Evolutionary conservation across 2,329 filamentous ascomycete genomes (phyloP).

Genomic region (Diaporthe citriasiana): DNA sequence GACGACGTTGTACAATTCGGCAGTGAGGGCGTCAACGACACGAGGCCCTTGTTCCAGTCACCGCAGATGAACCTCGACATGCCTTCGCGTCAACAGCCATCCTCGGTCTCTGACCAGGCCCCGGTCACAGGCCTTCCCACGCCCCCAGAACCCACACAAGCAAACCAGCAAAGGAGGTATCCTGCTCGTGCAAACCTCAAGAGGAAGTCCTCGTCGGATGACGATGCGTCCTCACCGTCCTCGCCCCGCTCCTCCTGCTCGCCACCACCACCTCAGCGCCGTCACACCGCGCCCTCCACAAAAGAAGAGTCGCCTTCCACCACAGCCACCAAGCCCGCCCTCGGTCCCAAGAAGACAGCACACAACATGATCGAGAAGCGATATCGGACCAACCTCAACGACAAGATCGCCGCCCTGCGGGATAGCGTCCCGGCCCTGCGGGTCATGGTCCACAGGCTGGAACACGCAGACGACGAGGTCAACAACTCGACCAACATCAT

Average conservation of each 20-base stretch:
- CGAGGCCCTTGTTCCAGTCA: constrained; percentile 48
- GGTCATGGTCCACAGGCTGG: constrained; percentile 56
- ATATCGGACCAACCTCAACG: constrained; percentile 86
- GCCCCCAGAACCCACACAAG: constrained; percentile 20
- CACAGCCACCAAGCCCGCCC: constrained; percentile 35
- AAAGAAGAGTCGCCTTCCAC: constrained; percentile 35
- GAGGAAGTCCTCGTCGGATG: constrained; percentile 50
- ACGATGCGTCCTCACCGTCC: constrained; percentile 43
- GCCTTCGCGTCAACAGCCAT: constrained; percentile 34
- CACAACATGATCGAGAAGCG: constrained; percentile 91
- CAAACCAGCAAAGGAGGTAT: constrained; percentile 37
- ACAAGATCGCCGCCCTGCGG: constrained; percentile 82
- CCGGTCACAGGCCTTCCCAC: constrained; percentile 23
- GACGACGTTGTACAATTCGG: constrained; percentile 46
- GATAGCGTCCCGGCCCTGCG: constrained; percentile 75
- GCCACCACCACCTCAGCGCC: constrained; percentile 41
- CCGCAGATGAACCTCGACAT: constrained; percentile 43
- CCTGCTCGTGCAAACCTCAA: constrained; percentile 49
- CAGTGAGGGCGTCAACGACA: constrained; percentile 47
- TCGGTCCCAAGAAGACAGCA: constrained; percentile 76
- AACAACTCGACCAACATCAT: constrained; percentile 45
- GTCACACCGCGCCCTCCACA: constrained; percentile 30
- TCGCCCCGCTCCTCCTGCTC: constrained; percentile 45
- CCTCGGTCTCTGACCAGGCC: constrained; percentile 23
- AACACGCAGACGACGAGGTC: constrained; percentile 53